Evolutionary conservation across 202 grass and related monocot species (phyloP).

Genomic region (Setaria italica): DNA sequence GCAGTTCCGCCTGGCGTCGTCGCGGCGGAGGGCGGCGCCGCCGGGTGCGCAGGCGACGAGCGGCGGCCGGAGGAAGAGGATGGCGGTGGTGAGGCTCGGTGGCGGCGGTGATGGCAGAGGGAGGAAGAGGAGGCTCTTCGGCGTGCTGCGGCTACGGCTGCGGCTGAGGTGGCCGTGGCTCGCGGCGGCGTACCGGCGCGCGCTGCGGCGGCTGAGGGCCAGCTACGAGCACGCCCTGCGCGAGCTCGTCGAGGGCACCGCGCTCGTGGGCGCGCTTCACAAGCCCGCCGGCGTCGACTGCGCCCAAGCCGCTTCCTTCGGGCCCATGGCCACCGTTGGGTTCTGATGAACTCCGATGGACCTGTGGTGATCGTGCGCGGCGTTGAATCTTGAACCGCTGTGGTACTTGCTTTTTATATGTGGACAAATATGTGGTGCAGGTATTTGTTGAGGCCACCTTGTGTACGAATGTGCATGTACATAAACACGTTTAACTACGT

Average conservation of each 20-base stretch:
- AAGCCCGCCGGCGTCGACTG: slow-evolving; percentile 49
- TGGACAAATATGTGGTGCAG: too few relatives aligned
- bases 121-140: slow-evolving; percentile 43
- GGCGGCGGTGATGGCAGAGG: neutral
- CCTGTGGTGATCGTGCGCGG: neutral
- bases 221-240: slow-evolving; percentile 51
- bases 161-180: slow-evolving; percentile 63
- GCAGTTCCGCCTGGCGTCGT: slow-evolving; percentile 42
- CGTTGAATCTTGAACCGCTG: neutral
- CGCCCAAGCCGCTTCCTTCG: slow-evolving; percentile 62
- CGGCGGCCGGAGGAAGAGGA: slow-evolving; percentile 42
- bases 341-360: neutral
- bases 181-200: slow-evolving; percentile 53
- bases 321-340: slow-evolving; percentile 51
- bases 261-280: slow-evolving; percentile 53
- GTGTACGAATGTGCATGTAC: too few relatives aligned
- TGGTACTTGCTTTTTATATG: too few relatives aligned
- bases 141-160: slow-evolving; percentile 48
- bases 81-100: slow-evolving; percentile 63
- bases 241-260: slow-evolving; percentile 61
- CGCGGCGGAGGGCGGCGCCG: neutral
- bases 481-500: too few relatives aligned
- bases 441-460: too few relatives aligned
- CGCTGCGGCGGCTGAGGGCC: slow-evolving; percentile 57
- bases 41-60: neutral